These are phyloP conservation scores for Polyrhizophydium stewartii DNA, from an alignment of 371 early-diverging fungal genomes.

Conservation along the genomic window DNA sequence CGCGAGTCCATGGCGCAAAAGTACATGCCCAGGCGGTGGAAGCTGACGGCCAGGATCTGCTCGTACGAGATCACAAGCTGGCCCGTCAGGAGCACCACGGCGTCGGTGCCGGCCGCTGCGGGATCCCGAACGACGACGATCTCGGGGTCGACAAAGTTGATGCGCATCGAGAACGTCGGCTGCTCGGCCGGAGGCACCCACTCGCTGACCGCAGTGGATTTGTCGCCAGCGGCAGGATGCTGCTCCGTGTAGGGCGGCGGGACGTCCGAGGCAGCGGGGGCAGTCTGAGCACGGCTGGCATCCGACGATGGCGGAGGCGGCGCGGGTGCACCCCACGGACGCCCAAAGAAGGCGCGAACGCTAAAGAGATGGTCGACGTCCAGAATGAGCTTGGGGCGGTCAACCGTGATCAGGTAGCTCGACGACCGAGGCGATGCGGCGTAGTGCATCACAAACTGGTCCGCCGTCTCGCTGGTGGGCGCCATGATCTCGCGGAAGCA, in stretches of 20 bases:
- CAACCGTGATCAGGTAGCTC: conserved; percentile 63
- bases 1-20: conserved; percentile 86
- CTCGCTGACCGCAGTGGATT: conserved; percentile 1
- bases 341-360: conserved; percentile 62
- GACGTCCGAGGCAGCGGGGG: conserved; percentile 4
- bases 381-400: conserved; percentile 78
- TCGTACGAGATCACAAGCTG: conserved; percentile 78
- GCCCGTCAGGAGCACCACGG: conserved; percentile 77
- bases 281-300: conserved; percentile 20
- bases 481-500: conserved; percentile 79
- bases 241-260: conserved; percentile 6
- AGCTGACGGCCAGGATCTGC: conserved; percentile 62
- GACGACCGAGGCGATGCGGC: conserved; percentile 1
- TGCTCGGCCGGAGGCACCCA: background rate
- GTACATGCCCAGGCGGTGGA: conserved; percentile 84
- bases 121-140: conserved; percentile 85
- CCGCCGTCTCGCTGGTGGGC: conserved; percentile 51
- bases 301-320: conserved; percentile 10
- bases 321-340: conserved; percentile 34
- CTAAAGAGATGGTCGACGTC: conserved; percentile 80
- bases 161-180: conserved; percentile 46
- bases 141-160: conserved; percentile 82
- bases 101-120: conserved; percentile 66
- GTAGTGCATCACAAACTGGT: conserved; percentile 62
- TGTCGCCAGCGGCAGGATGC: conserved; percentile 6